Evolutionary conservation across 2,329 filamentous ascomycete genomes (phyloP).

Genomic region (Verticillium dahliae): DNA sequence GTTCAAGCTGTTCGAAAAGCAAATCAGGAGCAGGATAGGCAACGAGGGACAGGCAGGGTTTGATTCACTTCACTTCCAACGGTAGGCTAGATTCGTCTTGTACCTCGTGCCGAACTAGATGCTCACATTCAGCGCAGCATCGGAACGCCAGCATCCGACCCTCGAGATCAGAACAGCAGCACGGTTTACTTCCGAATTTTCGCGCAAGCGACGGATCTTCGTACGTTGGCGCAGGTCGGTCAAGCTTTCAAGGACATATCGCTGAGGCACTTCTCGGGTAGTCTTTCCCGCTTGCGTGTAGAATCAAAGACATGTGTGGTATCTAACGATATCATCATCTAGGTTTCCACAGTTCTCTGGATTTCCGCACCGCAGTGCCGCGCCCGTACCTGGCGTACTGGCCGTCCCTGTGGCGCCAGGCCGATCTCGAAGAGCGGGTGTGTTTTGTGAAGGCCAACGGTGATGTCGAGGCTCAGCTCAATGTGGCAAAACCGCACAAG

Average conservation of each 20-base stretch:
- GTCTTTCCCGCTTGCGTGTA: neutral
- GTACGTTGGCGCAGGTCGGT: conserved; percentile 22
- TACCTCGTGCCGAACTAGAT: no score
- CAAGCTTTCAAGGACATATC: conserved; percentile 20
- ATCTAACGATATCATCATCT: neutral
- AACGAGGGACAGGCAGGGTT: conserved; percentile 29
- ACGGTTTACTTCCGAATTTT: conserved; percentile 33
- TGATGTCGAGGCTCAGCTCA: neutral
- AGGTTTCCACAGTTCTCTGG: conserved; percentile 34
- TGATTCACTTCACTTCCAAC: conserved; percentile 45
- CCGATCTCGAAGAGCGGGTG: neutral
- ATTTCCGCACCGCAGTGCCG: conserved; percentile 24
- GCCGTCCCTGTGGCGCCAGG: neutral
- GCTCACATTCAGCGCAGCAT: neutral
- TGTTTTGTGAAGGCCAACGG: neutral
- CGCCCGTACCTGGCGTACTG: neutral
- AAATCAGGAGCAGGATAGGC: conserved; percentile 34
- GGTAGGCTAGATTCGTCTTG: conserved; percentile 16
- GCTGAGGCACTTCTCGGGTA: conserved; percentile 26
- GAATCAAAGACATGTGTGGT: no score
- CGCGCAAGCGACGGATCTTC: neutral
- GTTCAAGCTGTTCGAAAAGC: conserved; percentile 39
- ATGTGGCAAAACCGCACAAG: neutral
- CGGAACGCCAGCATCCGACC: conserved; percentile 14
- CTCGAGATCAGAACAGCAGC: conserved; percentile 29